These are phyloP conservation scores for Boletus patriciae DNA, from an alignment of 768 basidiomycete genomes.

Conservation along the genomic window DNA sequence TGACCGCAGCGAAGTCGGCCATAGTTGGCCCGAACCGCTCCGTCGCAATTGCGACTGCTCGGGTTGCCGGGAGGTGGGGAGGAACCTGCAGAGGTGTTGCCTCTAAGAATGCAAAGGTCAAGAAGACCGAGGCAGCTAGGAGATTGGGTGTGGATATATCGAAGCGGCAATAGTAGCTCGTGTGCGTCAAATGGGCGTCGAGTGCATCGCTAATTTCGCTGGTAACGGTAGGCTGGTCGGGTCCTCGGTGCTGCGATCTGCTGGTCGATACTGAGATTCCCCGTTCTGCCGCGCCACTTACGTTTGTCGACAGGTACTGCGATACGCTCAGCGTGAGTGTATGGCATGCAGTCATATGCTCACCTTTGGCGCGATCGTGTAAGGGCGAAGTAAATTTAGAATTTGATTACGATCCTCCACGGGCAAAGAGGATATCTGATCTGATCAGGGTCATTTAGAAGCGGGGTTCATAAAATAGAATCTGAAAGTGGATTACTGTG, in stretches of 20 bases:
- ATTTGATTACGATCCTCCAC: slow-evolving; percentile 42
- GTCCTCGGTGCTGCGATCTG: slow-evolving; percentile 22
- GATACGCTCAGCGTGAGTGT: slow-evolving; percentile 20
- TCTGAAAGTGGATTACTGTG: slow-evolving; percentile 35
- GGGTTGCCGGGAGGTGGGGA: slow-evolving; percentile 50
- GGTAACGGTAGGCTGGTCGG: slow-evolving; percentile 6
- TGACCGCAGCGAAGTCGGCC: slow-evolving; percentile 50
- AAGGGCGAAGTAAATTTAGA: slow-evolving; percentile 43
- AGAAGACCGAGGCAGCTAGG: slow-evolving; percentile 47
- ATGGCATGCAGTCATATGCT: slow-evolving; percentile 19
- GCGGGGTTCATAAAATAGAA: slow-evolving; percentile 23
- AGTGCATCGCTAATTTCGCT: slow-evolving; percentile 10
- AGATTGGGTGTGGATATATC: slow-evolving; percentile 37
- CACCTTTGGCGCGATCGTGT: slow-evolving; percentile 34
- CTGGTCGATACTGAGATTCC: slow-evolving; percentile 21
- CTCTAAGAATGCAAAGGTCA: slow-evolving; percentile 55
- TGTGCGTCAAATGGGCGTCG: slow-evolving; percentile 10
- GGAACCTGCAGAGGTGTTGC: slow-evolving; percentile 44
- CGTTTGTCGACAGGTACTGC: slow-evolving; percentile 26
- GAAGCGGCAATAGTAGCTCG: slow-evolving; percentile 24
- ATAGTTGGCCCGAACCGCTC: slow-evolving; percentile 52
- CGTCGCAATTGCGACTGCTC: slow-evolving; percentile 44
- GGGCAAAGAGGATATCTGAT: slow-evolving; percentile 39
- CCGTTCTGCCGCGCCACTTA: slow-evolving; percentile 25
- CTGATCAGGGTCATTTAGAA: slow-evolving; percentile 34